These are phyloP conservation scores for Tieghemostelium lacteum DNA, from an alignment of 78 protist species.

Conservation along the genomic window DNA sequence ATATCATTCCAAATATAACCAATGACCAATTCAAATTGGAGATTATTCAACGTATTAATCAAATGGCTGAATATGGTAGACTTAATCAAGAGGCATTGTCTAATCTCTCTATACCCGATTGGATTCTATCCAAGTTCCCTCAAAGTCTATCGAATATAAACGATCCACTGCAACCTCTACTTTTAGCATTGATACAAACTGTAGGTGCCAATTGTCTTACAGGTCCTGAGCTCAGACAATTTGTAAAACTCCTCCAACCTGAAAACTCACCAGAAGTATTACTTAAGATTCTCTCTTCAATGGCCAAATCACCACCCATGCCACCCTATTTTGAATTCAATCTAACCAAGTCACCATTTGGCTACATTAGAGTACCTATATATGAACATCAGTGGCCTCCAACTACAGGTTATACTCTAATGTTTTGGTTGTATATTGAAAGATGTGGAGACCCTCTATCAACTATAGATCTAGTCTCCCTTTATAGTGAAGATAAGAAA, in stretches of 20 bases:
- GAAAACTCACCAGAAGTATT: slow-evolving; percentile 68
- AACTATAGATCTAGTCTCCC: slow-evolving; percentile 38
- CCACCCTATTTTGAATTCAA: slow-evolving; percentile 80
- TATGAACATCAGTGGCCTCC: slow-evolving; percentile 52
- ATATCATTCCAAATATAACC: slow-evolving; percentile 59
- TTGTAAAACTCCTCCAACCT: slow-evolving; percentile 49
- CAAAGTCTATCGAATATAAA: slow-evolving; percentile 11
- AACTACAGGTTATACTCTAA: slow-evolving; percentile 63
- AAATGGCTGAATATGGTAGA: slow-evolving; percentile 68
- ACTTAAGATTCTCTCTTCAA: slow-evolving; percentile 52
- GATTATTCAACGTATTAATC: slow-evolving; percentile 30
- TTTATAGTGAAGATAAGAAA: slow-evolving; percentile 46
- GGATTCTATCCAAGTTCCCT: slow-evolving; percentile 56
- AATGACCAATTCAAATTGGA: slow-evolving; percentile 13
- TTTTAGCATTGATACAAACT: slow-evolving; percentile 37
- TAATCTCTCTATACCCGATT: slow-evolving; percentile 68
- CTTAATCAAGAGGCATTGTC: slow-evolving; percentile 65
- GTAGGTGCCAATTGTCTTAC: slow-evolving; percentile 77
- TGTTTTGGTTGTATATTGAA: slow-evolving; percentile 78
- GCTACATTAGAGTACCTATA: slow-evolving; percentile 27
- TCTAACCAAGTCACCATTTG: slow-evolving; percentile 14
- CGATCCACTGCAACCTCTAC: slow-evolving; percentile 68
- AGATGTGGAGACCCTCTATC: neutral
- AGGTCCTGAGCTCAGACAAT: slow-evolving; percentile 59
- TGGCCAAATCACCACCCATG: slow-evolving; percentile 67